Percentiles rank a stretch among this genome's conserved stretches.
Evolutionary conservation across 2,329 filamentous ascomycete genomes (phyloP).

Genomic region (Cordyceps fumosorosea): DNA sequence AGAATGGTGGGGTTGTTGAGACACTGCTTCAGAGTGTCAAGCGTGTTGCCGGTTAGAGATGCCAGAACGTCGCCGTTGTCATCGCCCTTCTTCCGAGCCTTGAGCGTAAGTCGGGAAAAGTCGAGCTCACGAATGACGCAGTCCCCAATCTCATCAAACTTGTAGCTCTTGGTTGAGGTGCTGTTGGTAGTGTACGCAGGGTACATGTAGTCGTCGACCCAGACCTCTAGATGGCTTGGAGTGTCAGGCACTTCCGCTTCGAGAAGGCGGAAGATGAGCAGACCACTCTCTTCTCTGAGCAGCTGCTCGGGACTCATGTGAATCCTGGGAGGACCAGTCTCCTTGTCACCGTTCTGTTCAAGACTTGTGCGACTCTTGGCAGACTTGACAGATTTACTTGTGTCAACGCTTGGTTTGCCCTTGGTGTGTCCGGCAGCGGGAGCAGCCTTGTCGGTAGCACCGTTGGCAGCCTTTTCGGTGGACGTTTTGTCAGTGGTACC

Average conservation of each 20-base stretch:
- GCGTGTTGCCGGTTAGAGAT: slow-evolving; percentile 75
- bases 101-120: slow-evolving; percentile 85
- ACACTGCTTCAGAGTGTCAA: slow-evolving; percentile 82
- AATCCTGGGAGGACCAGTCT: slow-evolving; percentile 62
- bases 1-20: slow-evolving; percentile 86
- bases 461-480: slow-evolving; percentile 20
- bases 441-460: slow-evolving; percentile 23
- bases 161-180: slow-evolving; percentile 60
- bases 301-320: slow-evolving; percentile 74
- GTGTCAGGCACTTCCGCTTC: slow-evolving; percentile 76
- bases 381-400: slow-evolving; percentile 4
- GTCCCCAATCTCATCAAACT: slow-evolving; percentile 89
- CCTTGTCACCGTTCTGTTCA: slow-evolving; percentile 31
- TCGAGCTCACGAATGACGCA: slow-evolving; percentile 97
- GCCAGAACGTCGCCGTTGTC: slow-evolving; percentile 72
- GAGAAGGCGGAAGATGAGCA: slow-evolving; percentile 90
- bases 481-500: slow-evolving; percentile 42
- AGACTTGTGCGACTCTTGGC: slow-evolving; percentile 27
- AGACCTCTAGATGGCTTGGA: slow-evolving; percentile 73
- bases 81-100: slow-evolving; percentile 74
- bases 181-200: slow-evolving; percentile 79
- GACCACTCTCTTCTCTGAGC: slow-evolving; percentile 77
- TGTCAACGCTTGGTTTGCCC: slow-evolving; percentile 32
- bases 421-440: slow-evolving; percentile 31
- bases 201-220: slow-evolving; percentile 93